A percentile compares a stretch with the other conserved stretches of the same genome.
Conservation (phyloP, 305 asterid genomes). For the Fraxinus albicans region DNA sequence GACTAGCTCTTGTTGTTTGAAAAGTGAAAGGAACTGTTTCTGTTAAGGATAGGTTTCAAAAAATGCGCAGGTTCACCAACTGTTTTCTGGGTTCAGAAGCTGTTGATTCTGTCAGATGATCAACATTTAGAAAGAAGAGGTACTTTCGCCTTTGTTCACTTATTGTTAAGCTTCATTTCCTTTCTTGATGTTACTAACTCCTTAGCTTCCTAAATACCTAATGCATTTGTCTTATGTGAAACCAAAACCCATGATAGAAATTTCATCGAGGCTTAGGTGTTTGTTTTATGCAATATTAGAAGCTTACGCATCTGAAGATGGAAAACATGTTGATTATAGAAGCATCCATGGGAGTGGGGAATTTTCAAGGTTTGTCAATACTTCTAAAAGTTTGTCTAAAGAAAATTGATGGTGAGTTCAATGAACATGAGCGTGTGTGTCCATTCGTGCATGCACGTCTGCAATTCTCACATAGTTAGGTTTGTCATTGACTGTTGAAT, state of each 20-base stretch:
- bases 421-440: not conserved
- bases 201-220: not conserved
- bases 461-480: not conserved
- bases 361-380: slow-evolving; percentile 63
- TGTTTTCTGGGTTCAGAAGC: slow-evolving; percentile 83
- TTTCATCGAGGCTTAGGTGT: slow-evolving; percentile 70
- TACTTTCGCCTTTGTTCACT: slow-evolving; percentile 31
- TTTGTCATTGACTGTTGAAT: slow-evolving; percentile 14
- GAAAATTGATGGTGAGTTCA: not conserved
- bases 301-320: slow-evolving; percentile 77
- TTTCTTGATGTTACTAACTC: not conserved
- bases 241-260: slow-evolving; percentile 73
- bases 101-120: slow-evolving; percentile 85
- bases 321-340: slow-evolving; percentile 72
- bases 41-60: slow-evolving; percentile 67
- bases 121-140: slow-evolving; percentile 90
- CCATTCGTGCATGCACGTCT: not conserved
- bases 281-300: slow-evolving; percentile 65
- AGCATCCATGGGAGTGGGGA: slow-evolving; percentile 91
- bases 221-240: too few species aligned
- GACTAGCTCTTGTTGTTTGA: slow-evolving; percentile 80
- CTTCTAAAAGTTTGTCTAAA: not conserved
- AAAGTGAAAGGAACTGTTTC: slow-evolving; percentile 63
- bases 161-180: not conserved
- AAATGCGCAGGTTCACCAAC: slow-evolving; percentile 63